Conservation (phyloP, 2,329 filamentous ascomycete species). For the Fusarium sp. region DNA sequence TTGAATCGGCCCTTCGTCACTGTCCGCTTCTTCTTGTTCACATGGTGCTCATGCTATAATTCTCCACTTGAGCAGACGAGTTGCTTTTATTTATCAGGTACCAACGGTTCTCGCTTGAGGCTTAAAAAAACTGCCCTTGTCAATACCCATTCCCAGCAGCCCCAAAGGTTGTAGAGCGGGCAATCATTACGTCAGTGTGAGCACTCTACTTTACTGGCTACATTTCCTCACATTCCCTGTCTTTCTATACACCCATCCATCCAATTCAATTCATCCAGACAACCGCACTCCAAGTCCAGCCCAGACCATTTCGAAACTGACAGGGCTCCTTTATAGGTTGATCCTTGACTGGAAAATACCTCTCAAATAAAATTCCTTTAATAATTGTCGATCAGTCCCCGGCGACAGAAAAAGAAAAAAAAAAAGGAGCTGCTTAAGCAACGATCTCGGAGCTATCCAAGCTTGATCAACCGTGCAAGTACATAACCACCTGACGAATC, state of each 20-base stretch:
- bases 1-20: conserved; percentile 21
- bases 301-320: conserved; percentile 16
- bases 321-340: conserved; percentile 24
- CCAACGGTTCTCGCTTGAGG: conserved; percentile 24
- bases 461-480: conserved; percentile 26
- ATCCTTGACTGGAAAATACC: conserved; percentile 18
- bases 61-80: conserved; percentile 22
- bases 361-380: neutral
- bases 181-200: conserved; percentile 39
- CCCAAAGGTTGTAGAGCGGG: neutral
- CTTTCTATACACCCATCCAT: conserved; percentile 10
- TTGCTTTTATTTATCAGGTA: conserved; percentile 24
- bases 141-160: conserved; percentile 12
- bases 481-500: conserved; percentile 37
- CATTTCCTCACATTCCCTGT: conserved; percentile 30
- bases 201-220: conserved; percentile 28
- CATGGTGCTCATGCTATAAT: conserved; percentile 6
- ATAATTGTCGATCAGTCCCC: conserved; percentile 8
- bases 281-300: conserved; percentile 11
- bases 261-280: conserved; percentile 16
- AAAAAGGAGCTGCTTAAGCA: conserved; percentile 22
- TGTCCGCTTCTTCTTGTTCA: neutral
- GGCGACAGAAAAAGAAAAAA: neutral
- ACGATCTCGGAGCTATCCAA: conserved; percentile 39
- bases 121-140: conserved; percentile 20